A percentile compares a stretch with the other conserved stretches of the same genome.
These are phyloP conservation scores for Rehmannia glutinosa DNA, from an alignment of 257 asterid genomes.

Conservation along the genomic window DNA sequence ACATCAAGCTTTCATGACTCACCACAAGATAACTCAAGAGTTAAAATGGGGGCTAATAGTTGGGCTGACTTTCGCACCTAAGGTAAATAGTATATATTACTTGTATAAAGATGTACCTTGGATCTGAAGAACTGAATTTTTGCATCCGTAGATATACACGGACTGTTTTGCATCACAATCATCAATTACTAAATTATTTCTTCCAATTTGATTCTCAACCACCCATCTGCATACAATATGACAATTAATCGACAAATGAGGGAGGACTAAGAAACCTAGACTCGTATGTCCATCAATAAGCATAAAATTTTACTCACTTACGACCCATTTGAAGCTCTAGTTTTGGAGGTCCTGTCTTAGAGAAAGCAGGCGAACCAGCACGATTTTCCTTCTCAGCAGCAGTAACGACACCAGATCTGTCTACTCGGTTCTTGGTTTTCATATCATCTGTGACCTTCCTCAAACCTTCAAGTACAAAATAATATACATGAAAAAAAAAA, in stretches of 20 bases:
- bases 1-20: constrained; percentile 8
- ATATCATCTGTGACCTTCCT: constrained; percentile 90
- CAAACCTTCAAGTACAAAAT: constrained; percentile 46
- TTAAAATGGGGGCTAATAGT: not conserved
- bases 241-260: constrained; percentile 8
- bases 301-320: constrained; percentile 57
- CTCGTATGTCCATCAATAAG: constrained; percentile 4
- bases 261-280: constrained; percentile 6
- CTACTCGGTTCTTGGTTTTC: constrained; percentile 87
- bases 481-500: not conserved
- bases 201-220: constrained; percentile 94
- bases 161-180: constrained; percentile 96
- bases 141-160: constrained; percentile 89
- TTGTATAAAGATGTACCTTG: constrained; percentile 48
- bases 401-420: constrained; percentile 64
- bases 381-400: constrained; percentile 55
- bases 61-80: not conserved
- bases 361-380: constrained; percentile 47
- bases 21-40: constrained; percentile 5
- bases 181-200: constrained; percentile 72
- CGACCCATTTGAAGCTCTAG: constrained; percentile 99
- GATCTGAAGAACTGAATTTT: constrained; percentile 81
- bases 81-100: not conserved
- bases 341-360: constrained; percentile 86
- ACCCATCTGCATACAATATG: constrained; percentile 68